Base-by-base conservation (phyloP, 2,329 filamentous ascomycete species). In the Epichloe aotearoae region DNA sequence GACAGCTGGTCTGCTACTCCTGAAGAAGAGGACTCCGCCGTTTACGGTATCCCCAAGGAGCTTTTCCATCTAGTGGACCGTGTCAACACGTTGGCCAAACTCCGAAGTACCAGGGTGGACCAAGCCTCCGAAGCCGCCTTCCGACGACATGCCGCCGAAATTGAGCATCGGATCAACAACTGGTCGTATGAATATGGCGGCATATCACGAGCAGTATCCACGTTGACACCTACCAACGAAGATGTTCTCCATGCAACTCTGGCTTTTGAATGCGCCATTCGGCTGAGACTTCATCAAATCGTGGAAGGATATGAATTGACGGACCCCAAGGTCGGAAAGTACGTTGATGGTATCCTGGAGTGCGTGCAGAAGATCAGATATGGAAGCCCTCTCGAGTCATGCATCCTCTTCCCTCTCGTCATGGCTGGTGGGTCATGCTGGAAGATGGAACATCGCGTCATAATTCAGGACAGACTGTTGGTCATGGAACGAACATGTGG, bases 401-500 rank as follows among this genome's bases (percentile, higher is more conserved):
- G 66, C 51, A 60, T 71, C 20, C 55, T 71, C 1, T 71, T 69
- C 52, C 69, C 68, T 3, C 57, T 71, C 2, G 67, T 71, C 19
- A 70, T 71, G 59, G 67, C 67, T 0, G 69, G 69, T 3, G 66
- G 68, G 1, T 59, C 63, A 5, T 68, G 67, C 50, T 63, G 61
- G 53, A 58, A 58, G 5, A 52, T 63, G 23, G 65, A 68, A 53
- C 66, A 71, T 39, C 60, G 66, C 1, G 61, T 69, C 51, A 56
- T 68, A 11, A 64, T 70, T 11, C 66, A 66, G 40, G 66, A 70
- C 53, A 58, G 68, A 4, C 58, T 70, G 47, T 61, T 71, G 57
- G 64, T 72, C 14, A 71, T 72, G 67, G 69, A 72, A 55, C 61
- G 67, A 36, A 71, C 69, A 0, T 62, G 68, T 30, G 69, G 69